A percentile compares a stretch with the other conserved stretches of the same genome.
Evolutionary conservation across 768 basidiomycete species (phyloP).

Genomic region (Russula ochroleuca): DNA sequence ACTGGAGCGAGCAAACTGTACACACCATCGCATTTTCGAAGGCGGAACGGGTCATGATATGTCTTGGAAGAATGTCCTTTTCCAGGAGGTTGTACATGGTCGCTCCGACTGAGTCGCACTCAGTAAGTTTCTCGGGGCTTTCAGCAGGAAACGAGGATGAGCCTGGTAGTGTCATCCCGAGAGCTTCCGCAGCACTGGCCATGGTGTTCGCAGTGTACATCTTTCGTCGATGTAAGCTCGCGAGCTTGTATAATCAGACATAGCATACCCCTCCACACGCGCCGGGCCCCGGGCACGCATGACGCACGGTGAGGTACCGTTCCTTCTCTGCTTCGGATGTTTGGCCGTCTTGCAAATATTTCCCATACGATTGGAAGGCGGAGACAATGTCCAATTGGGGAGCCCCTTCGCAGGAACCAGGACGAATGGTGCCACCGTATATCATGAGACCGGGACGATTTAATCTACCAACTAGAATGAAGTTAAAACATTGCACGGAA

Average conservation of each 20-base stretch:
- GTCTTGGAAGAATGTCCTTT: constrained; percentile 86
- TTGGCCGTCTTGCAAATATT: constrained; percentile 86
- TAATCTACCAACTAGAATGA: constrained; percentile 66
- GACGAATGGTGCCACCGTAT: constrained; percentile 91
- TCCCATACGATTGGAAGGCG: constrained; percentile 96
- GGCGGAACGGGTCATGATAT: constrained; percentile 95
- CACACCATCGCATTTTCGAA: constrained; percentile 97
- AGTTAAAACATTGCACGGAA: not conserved
- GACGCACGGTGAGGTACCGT: constrained; percentile 81
- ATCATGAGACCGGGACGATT: constrained; percentile 98
- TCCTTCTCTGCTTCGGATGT: constrained; percentile 77
- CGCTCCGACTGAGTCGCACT: constrained; percentile 75
- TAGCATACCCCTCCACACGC: constrained; percentile 86
- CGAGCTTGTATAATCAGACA: not conserved
- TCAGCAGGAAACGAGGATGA: constrained; percentile 97
- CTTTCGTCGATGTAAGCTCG: constrained; percentile 39
- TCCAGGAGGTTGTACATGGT: constrained; percentile 85
- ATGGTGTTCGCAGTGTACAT: constrained; percentile 99
- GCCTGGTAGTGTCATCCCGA: constrained; percentile 95
- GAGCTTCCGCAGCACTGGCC: constrained; percentile 90
- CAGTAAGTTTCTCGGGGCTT: constrained; percentile 79
- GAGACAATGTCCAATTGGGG: constrained; percentile 93
- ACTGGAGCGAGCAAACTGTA: constrained; percentile 18
- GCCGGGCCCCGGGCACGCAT: constrained; percentile 96
- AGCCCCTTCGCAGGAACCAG: constrained; percentile 84